These are phyloP conservation scores for Staphylotrichum longicolle DNA, from an alignment of 495 filamentous ascomycete species.

Conservation along the genomic window DNA sequence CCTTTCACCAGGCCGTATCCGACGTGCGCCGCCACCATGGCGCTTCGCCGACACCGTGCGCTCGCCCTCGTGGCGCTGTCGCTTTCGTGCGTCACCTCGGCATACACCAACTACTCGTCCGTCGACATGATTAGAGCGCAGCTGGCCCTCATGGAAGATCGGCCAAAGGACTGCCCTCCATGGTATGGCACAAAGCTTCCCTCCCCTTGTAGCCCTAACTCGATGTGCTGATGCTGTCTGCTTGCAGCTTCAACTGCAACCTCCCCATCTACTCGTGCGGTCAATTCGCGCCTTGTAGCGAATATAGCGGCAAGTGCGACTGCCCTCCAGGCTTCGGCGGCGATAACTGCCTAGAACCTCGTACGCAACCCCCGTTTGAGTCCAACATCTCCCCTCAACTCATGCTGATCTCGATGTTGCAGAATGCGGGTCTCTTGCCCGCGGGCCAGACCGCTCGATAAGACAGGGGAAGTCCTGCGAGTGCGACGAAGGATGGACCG, in stretches of 20 bases:
- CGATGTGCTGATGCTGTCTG: conserved; percentile 22
- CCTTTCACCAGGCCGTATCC: conserved; percentile 30
- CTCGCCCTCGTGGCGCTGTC: conserved; percentile 40
- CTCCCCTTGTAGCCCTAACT: neutral
- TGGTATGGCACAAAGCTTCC: conserved; percentile 47
- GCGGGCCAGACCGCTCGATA: conserved; percentile 69
- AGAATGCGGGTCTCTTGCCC: conserved; percentile 85
- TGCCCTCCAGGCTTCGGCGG: conserved; percentile 92
- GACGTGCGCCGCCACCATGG: conserved; percentile 36
- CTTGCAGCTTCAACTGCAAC: conserved; percentile 90
- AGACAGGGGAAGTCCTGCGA: conserved; percentile 68
- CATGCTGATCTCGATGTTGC: conserved; percentile 20
- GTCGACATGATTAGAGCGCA: conserved; percentile 53
- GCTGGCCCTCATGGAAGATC: conserved; percentile 49
- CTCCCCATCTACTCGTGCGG: conserved; percentile 85
- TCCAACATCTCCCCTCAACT: neutral
- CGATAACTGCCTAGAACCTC: conserved; percentile 81
- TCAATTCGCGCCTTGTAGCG: conserved; percentile 83
- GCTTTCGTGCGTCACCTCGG: conserved; percentile 42
- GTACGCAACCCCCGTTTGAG: conserved; percentile 40
- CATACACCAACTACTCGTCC: conserved; percentile 46
- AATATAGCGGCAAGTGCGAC: conserved; percentile 82
- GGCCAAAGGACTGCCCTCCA: conserved; percentile 61
- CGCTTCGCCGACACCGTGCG: conserved; percentile 34
- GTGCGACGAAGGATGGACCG: conserved; percentile 93